Evolutionary conservation across 148 eudicot species (phyloP), one percentile per base, ranked within the genome.

Genomic region (Salicornia ramosissima): DNA sequence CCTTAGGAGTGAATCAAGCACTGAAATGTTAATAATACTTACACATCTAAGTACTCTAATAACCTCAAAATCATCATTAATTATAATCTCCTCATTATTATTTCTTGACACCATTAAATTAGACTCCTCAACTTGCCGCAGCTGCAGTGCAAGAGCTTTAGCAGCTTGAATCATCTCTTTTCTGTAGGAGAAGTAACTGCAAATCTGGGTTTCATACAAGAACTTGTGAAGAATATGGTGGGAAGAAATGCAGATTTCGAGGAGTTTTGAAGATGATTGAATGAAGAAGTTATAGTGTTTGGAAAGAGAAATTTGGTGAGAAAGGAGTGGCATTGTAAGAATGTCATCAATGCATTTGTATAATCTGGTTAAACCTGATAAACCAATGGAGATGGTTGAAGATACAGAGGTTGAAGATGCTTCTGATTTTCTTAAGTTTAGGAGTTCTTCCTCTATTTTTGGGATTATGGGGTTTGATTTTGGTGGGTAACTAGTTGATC

Each of bases 401-500:
- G 65, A 18, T 49, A 26, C 50, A 4, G 71, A 74, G 1, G 65
- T 46, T 30, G 83, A 65, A 0, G 84, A 67, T 16, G 68, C 82
- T 51, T 87, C 88, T 5, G 77, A 53, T 51, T 75, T 73, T 40
- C 70, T 74, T 15, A 87, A 75, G 71, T 81, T 85, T 33, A 43
- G 73, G 5, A 87, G 78, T 79, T 85, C 84, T 15, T 76, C 65
- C 16, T 80, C 82, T 13, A 82, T 65, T 39, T 56, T 77, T 0
- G 31, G 8, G 1, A 76, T 77, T 36, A 77, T 78, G 0, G 84
- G 81, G 67, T 85, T 80, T 1, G 89, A 74, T 77, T 79, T 75
- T 5, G 77, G 65, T 14, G 89, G 92, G 67, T 81, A 81, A 50
- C 87, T 85, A 47, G 71, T 70, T n/a, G 87, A 87, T 66, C 92